These are phyloP conservation scores for Liriodendron chinense DNA, from an alignment of 164 flowering plant species.

Conservation along the genomic window DNA sequence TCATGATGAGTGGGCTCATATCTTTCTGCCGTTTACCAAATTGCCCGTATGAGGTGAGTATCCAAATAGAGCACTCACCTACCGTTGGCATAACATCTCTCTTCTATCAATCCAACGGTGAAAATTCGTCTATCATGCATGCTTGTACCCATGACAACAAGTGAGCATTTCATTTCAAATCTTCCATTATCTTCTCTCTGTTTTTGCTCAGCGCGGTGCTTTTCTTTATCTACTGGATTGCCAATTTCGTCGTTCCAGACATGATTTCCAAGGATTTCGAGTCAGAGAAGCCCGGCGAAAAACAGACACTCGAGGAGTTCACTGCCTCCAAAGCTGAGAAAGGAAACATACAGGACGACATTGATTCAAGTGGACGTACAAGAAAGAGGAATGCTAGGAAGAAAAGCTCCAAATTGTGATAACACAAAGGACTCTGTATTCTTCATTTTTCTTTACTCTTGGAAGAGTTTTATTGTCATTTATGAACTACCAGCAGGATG, in stretches of 20 bases:
- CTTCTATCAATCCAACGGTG: too few species aligned
- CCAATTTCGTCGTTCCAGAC: conserved; percentile 48
- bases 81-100: too few species aligned
- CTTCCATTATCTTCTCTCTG: background rate
- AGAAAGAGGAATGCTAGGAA: conserved; percentile 6
- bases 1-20: too few species aligned
- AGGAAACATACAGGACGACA: background rate
- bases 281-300: conserved; percentile 17
- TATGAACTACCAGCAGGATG: background rate
- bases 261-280: conserved; percentile 23
- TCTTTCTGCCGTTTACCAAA: background rate
- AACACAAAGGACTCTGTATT: background rate
- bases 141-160: background rate
- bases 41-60: background rate
- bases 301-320: conserved; percentile 12
- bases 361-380: background rate
- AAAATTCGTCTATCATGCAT: too few species aligned
- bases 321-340: conserved; percentile 4
- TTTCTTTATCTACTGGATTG: conserved; percentile 29
- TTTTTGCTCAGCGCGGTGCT: conserved; percentile 29
- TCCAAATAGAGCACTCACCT: background rate
- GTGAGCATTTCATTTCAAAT: background rate
- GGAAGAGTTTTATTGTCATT: background rate
- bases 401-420: conserved; percentile 3
- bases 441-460: background rate